Base-by-base conservation (phyloP, 768 basidiomycete genomes). In the Lactarius hengduanensis region DNA sequence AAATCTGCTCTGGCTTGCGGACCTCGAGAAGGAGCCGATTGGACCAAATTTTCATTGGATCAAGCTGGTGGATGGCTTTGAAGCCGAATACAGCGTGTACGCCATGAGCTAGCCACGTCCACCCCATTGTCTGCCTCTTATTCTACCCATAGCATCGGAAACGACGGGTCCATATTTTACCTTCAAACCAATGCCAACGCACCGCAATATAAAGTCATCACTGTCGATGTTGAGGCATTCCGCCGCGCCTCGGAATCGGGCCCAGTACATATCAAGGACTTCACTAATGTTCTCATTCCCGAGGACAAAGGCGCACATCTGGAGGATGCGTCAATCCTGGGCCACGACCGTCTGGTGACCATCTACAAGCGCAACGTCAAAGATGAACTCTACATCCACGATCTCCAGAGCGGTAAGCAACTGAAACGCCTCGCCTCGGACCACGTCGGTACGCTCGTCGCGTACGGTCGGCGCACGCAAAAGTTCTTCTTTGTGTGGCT, bases 291-390 rank as follows among this genome's bases (percentile, higher is more conserved):
- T 59, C 77, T 91, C 68, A 86, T 94, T 45, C 83, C 89, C 0
- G 89, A 94, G 77, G 81, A 85, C 74, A 79, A 82, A 67, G 78
- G 84, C 56, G 88, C 90, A 11, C 81, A 81, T 67, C 79, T 94
- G 34, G 81, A 80, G n/a, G 77, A 80, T 43, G 74, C 79, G 36
- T 74, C 78, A 58, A 75, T 81, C 22, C 78, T 90, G 28, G 81
- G 82, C 62, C 74, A 78, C n/a, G 82, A 88, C 72, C 80, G 82
- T 54, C 80, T 93, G 62, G 83, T 81, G 9, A 73, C 88, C 20
- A 76, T 82, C 50, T 92, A 91, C 80, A 88, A 89, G 71, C 83
- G 85, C 61, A 89, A 94, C 71, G 92, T 93, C 72, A 88, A 86
- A 66, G 90, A 93, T 71, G 89, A 92, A 75, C 80, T 94, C 38